Conservation (phyloP, 2,329 filamentous ascomycete species). For the Teratosphaeria nubilosa region DNA sequence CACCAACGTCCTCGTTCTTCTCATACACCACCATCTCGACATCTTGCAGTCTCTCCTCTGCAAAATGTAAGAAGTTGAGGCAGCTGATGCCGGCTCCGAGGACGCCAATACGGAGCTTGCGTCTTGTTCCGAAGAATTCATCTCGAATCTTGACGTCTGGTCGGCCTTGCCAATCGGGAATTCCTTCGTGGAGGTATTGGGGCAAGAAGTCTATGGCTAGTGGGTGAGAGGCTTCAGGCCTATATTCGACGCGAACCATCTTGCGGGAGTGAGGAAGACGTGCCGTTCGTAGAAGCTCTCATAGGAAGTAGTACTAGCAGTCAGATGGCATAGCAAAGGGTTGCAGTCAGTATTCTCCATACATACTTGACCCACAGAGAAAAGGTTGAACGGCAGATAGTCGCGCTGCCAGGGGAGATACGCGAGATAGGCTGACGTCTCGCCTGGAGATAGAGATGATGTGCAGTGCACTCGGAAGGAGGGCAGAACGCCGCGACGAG, state of each 20-base stretch:
- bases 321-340: background rate
- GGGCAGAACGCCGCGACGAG: too few species aligned
- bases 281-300: background rate
- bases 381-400: background rate
- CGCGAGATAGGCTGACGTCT: background rate
- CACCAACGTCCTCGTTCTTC: conserved; percentile 27
- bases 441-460: background rate
- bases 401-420: background rate
- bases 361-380: background rate
- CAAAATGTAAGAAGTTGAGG: conserved; percentile 14
- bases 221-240: background rate
- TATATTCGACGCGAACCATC: conserved; percentile 1
- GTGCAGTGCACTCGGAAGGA: background rate
- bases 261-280: too few species aligned
- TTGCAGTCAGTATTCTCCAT: background rate
- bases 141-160: conserved; percentile 8
- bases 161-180: conserved; percentile 2
- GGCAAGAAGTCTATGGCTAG: conserved; percentile 3
- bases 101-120: conserved; percentile 11
- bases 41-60: conserved; percentile 9
- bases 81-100: conserved; percentile 14
- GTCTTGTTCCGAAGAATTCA: conserved; percentile 12
- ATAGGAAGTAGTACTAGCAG: background rate
- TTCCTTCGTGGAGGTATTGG: conserved; percentile 3
- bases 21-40: conserved; percentile 16